Percentiles rank a stretch among this genome's conserved stretches.
Conservation (phyloP, 495 filamentous ascomycete genomes). For the Lichenothelia convexa region DNA sequence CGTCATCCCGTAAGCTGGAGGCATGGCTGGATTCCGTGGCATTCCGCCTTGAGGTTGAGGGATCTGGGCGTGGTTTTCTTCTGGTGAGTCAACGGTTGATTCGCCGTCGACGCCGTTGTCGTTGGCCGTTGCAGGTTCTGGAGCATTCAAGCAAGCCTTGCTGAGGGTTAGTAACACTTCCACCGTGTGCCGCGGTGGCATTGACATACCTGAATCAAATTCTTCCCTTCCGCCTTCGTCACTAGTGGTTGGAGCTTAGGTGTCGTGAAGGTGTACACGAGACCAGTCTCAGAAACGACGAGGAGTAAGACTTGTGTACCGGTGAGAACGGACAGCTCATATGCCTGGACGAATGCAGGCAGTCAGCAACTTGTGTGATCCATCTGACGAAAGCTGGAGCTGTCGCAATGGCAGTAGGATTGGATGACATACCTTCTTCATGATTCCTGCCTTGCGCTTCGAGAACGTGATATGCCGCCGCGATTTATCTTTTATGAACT, state of each 20-base stretch:
- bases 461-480: conserved; percentile 99
- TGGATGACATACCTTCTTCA: conserved; percentile 75
- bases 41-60: conserved; percentile 14
- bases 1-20: conserved; percentile 13
- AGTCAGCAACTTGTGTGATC: too few species aligned
- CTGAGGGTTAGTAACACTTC: conserved; percentile 2
- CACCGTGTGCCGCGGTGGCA: not conserved
- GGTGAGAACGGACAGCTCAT: conserved; percentile 92
- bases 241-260: conserved; percentile 97
- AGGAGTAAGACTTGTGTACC: conserved; percentile 94
- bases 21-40: conserved; percentile 7
- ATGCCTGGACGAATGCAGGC: too few species aligned
- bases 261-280: conserved; percentile 98
- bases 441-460: conserved; percentile 99
- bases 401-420: conserved; percentile 4
- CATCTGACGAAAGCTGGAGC: too few species aligned
- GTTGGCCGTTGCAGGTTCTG: conserved; percentile 69
- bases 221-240: conserved; percentile 98
- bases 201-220: conserved; percentile 79
- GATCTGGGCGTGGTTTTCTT: conserved; percentile 21
- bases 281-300: conserved; percentile 93
- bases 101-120: conserved; percentile 77
- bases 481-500: conserved; percentile 99
- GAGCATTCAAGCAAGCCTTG: conserved; percentile 91
- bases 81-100: conserved; percentile 22